These are phyloP conservation scores for Xylariaceae sp. DNA, from an alignment of 2,329 filamentous ascomycete genomes.

Conservation along the genomic window DNA sequence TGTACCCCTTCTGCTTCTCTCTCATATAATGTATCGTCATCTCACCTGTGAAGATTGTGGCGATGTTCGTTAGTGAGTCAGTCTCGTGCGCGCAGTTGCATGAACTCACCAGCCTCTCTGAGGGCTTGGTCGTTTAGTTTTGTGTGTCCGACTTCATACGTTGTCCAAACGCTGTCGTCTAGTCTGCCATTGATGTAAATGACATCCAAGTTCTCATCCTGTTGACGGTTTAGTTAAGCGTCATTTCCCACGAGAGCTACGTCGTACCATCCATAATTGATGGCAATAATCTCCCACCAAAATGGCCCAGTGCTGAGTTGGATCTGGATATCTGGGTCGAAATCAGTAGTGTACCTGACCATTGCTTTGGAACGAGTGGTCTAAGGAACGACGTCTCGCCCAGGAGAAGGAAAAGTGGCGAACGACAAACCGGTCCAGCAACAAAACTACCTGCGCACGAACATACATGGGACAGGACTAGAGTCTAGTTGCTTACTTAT, in stretches of 20 bases:
- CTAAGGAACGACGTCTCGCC: too few relatives aligned
- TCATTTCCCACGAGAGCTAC: not conserved
- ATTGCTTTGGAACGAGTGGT: too few relatives aligned
- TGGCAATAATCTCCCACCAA: slow-evolving; percentile 19
- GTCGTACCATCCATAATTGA: slow-evolving; percentile 20
- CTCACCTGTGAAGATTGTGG: slow-evolving; percentile 10
- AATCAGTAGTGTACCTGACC: too few relatives aligned
- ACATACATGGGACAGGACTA: too few relatives aligned
- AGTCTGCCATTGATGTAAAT: slow-evolving; percentile 16
- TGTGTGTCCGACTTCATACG: slow-evolving; percentile 18
- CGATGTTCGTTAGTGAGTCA: slow-evolving; percentile 1
- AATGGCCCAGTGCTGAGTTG: slow-evolving; percentile 19
- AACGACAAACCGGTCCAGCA: too few relatives aligned
- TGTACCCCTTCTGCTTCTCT: slow-evolving; percentile 16
- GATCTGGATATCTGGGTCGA: slow-evolving; percentile 10
- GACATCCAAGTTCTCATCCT: slow-evolving; percentile 19
- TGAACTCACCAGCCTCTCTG: slow-evolving; percentile 17
- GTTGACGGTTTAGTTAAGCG: slow-evolving; percentile 4
- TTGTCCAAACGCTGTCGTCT: slow-evolving; percentile 12
- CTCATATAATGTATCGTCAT: slow-evolving; percentile 21
- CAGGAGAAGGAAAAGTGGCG: too few relatives aligned
- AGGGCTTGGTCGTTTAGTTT: slow-evolving; percentile 17
- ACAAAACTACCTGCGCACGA: too few relatives aligned
- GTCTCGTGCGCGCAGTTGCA: too few relatives aligned
- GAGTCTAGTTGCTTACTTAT: not conserved